These are phyloP conservation scores for Boletus bicolor DNA, from an alignment of 768 basidiomycete species.

Conservation along the genomic window DNA sequence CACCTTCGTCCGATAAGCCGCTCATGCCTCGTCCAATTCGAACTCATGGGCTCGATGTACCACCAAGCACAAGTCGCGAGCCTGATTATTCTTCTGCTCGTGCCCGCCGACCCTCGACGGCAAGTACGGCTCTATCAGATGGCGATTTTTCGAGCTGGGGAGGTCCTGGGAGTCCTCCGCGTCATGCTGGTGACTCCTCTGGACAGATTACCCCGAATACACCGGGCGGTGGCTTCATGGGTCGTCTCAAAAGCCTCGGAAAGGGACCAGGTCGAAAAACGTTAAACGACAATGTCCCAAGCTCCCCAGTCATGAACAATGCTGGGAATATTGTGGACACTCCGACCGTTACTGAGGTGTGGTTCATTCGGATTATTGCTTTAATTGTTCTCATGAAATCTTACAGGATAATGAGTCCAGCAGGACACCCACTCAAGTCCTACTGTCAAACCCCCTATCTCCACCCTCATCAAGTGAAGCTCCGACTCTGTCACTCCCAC, in stretches of 20 bases:
- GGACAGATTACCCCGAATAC: constrained; percentile 47
- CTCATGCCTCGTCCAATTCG: constrained; percentile 36
- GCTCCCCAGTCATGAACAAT: constrained; percentile 22
- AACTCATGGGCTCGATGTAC: constrained; percentile 44
- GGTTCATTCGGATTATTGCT: not conserved
- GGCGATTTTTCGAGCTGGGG: constrained; percentile 49
- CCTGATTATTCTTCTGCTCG: constrained; percentile 55
- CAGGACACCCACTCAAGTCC: constrained; percentile 51
- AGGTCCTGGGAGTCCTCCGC: constrained; percentile 36
- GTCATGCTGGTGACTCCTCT: constrained; percentile 23
- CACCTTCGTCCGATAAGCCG: constrained; percentile 35
- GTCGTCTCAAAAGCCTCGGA: constrained; percentile 72
- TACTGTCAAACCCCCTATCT: constrained; percentile 53
- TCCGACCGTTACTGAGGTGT: constrained; percentile 24
- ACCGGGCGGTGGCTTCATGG: constrained; percentile 65
- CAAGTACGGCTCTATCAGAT: constrained; percentile 41
- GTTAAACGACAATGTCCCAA: constrained; percentile 19
- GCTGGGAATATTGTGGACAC: constrained; percentile 14
- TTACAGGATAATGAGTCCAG: constrained; percentile 27
- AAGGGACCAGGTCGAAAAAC: constrained; percentile 46
- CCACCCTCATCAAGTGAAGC: constrained; percentile 74
- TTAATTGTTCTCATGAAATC: not conserved
- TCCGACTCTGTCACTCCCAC: constrained; percentile 59
- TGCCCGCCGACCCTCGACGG: constrained; percentile 44
- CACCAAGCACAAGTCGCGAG: constrained; percentile 28